Conservation (phyloP, 306 rosid genomes). For the Arachis stenosperma region DNA sequence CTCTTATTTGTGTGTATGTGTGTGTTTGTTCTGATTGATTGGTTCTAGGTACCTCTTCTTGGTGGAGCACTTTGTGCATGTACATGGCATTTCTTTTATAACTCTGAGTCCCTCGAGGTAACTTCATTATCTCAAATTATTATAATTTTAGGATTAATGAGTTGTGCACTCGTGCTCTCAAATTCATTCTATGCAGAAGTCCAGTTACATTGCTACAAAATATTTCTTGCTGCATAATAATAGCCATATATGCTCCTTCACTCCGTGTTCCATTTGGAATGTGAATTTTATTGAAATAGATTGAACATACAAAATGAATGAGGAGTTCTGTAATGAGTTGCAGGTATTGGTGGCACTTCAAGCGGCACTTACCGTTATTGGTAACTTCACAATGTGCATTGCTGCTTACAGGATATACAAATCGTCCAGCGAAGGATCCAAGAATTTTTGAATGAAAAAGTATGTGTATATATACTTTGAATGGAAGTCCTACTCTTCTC, state of each 20-base stretch:
- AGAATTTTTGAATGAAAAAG: conserved; percentile 49
- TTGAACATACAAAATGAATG: conserved; percentile 31
- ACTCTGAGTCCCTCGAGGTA: conserved; percentile 89
- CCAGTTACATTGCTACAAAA: conserved; percentile 17
- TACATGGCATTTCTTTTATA: conserved; percentile 98
- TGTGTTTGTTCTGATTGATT: conserved; percentile 14
- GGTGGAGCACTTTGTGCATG: conserved; percentile 97
- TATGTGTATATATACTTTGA: conserved; percentile 6
- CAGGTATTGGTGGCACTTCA: conserved; percentile 96
- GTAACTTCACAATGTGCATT: conserved; percentile 85
- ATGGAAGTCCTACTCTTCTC: conserved; percentile 20
- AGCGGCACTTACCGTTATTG: conserved; percentile 85
- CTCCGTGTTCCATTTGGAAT: conserved; percentile 25
- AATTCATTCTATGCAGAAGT: not conserved
- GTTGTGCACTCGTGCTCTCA: not conserved
- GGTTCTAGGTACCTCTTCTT: conserved; percentile 80
- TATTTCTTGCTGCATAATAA: conserved; percentile 25
- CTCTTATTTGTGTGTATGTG: not conserved
- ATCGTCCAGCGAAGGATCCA: conserved; percentile 65
- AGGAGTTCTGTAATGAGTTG: conserved; percentile 40
- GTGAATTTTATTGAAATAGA: conserved; percentile 5
- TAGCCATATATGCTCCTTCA: not conserved
- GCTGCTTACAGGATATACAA: conserved; percentile 90
- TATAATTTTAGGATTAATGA: not conserved
- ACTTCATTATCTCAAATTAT: not conserved